phyloP scores from a whole-genome alignment of 1,284 basidiomycete species.

The Takashimella tepidaria region DNA sequence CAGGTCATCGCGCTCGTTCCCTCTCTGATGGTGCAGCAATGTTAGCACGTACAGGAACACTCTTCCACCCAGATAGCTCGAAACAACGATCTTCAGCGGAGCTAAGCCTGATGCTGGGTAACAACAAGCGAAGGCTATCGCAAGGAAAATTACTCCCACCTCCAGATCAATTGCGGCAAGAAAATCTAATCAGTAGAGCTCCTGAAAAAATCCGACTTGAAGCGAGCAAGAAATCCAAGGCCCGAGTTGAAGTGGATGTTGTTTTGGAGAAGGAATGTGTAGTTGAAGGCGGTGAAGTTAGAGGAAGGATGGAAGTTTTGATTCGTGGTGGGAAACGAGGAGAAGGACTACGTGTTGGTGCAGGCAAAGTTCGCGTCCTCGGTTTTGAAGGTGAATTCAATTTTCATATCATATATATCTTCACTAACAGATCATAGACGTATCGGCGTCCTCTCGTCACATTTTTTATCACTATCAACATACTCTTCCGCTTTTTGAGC shows the following conservation, averaged over 20 bases:
- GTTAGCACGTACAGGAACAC: slow-evolving; percentile 43
- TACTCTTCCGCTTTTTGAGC: slow-evolving; percentile 56
- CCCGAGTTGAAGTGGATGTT: slow-evolving; percentile 80
- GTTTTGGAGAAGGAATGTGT: slow-evolving; percentile 68
- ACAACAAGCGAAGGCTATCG: slow-evolving; percentile 27
- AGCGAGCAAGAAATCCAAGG: slow-evolving; percentile 62
- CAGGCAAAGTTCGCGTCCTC: slow-evolving; percentile 75
- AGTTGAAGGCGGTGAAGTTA: slow-evolving; percentile 74
- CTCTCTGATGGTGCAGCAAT: slow-evolving; percentile 43
- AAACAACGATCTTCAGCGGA: slow-evolving; percentile 39
- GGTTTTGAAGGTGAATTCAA: slow-evolving; percentile 67
- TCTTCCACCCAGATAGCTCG: slow-evolving; percentile 40
- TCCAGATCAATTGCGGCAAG: background rate
- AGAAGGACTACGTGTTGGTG: slow-evolving; percentile 63
- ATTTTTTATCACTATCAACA: slow-evolving; percentile 79
- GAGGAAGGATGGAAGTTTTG: slow-evolving; percentile 66
- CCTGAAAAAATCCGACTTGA: slow-evolving; percentile 42
- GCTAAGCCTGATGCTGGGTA: slow-evolving; percentile 43
- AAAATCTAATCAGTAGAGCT: slow-evolving; percentile 4
- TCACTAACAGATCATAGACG: slow-evolving; percentile 38
- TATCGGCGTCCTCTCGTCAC: slow-evolving; percentile 62
- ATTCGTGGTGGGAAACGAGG: slow-evolving; percentile 60
- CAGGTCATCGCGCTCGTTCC: slow-evolving; percentile 21
- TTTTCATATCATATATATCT: background rate
- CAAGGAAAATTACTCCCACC: slow-evolving; percentile 38